These are phyloP conservation scores for Tricholoma hemisulphureum DNA, from an alignment of 768 basidiomycete species.

Conservation along the genomic window DNA sequence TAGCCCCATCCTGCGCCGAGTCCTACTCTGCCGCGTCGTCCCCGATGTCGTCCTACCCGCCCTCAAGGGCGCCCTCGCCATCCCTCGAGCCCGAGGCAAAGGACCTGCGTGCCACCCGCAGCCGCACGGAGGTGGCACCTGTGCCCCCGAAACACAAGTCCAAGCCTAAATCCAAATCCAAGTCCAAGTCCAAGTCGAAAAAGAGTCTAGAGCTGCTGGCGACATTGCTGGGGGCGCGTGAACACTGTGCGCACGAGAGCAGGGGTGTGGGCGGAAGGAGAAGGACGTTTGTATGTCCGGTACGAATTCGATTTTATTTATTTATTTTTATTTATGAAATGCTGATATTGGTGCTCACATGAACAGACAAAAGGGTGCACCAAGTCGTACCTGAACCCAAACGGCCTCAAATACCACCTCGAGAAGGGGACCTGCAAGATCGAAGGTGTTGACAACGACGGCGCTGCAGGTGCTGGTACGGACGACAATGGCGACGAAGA, in stretches of 20 bases:
- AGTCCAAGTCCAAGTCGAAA: not conserved
- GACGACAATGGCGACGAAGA: too few relatives aligned
- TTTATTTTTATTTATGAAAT: not conserved
- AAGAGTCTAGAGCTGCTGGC: too few relatives aligned
- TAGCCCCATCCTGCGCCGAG: too few relatives aligned
- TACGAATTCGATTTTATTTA: conserved; percentile 26
- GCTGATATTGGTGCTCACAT: conserved; percentile 2
- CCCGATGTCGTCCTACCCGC: not conserved
- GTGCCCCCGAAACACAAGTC: too few relatives aligned
- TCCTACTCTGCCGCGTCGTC: not conserved
- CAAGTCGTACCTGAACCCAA: conserved; percentile 65
- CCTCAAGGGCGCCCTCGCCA: not conserved
- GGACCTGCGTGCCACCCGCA: not conserved
- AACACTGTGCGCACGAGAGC: not conserved
- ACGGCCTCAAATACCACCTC: conserved; percentile 66
- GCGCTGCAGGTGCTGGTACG: too few relatives aligned
- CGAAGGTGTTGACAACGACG: conserved; percentile 23
- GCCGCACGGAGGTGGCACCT: too few relatives aligned
- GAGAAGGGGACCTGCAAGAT: conserved; percentile 64
- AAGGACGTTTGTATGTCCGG: conserved; percentile 49
- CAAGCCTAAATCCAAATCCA: too few relatives aligned
- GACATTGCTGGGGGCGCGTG: not conserved
- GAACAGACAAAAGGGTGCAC: conserved; percentile 46
- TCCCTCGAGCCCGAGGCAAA: not conserved
- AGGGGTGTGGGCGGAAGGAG: not conserved